Evolutionary conservation across 164 flowering plant species (phyloP), one percentile per base, ranked within the genome.

Genomic region (Santalum album): DNA sequence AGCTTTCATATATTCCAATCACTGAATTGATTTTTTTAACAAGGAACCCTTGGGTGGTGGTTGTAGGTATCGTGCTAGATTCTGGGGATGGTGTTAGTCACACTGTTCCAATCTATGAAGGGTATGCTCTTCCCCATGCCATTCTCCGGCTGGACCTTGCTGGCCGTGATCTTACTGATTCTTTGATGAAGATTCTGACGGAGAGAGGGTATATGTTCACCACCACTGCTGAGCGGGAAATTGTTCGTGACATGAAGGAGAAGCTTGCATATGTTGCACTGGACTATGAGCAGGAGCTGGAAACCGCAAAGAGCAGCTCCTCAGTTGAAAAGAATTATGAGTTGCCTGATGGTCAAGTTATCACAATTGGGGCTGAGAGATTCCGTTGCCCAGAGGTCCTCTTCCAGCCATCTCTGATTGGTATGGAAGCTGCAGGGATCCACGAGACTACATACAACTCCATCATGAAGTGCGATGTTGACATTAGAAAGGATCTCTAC

Each of bases 51-150:
- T 25, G 53, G 51, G 34, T 25, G 24, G 35, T 25, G 1, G 3
- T 1, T 2, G 25, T 14, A 61, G 65, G 65, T 54, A 61, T 61
- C 7, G 65, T 61, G 15, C 43, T 62, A 49, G 66, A 62, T 50
- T 62, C 66, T 49, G 66, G 66, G 15, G 66, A 62, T 56, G 65
- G 65, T 36, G 65, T 61, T 10, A 61, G 65, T n/a, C 65, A 61
- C 54, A 61, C 65, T 12, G 65, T 61, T 11, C 65, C 65, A 34
- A 61, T 61, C 22, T 61, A 61, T 34, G 65, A 61, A 47, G 65
- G 65, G 11, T 62, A 62, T 50, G 66, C 66, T 12, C 66, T 62
- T 12, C 66, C 66, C 11, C 66, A 62, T 51, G 66, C 66, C 6
- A 62, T 62, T 12, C 66, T 62, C 14, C 49, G 66, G 38, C 27